Conservation (phyloP, 2,329 filamentous ascomycete genomes). For the Sphaceloma murrayae region DNA sequence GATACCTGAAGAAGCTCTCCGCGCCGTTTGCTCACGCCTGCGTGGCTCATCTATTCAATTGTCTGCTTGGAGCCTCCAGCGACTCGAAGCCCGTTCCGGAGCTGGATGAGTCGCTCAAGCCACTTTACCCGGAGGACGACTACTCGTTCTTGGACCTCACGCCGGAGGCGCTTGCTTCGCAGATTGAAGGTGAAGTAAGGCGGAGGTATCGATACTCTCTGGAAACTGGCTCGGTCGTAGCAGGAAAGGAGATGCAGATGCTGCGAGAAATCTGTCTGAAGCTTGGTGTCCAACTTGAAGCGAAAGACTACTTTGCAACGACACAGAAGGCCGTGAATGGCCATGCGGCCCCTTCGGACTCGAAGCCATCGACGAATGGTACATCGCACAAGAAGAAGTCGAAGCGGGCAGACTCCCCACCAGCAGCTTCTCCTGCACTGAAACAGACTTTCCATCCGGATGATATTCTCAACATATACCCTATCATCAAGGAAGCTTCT, state of each 20-base stretch:
- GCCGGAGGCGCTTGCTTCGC: conserved; percentile 58
- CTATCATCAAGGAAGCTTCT: conserved; percentile 85
- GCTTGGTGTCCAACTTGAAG: conserved; percentile 77
- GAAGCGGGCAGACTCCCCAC: conserved; percentile 42
- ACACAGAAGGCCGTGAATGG: background rate
- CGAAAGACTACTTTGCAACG: conserved; percentile 62
- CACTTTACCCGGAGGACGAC: conserved; percentile 72
- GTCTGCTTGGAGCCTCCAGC: conserved; percentile 66
- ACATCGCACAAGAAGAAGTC: conserved; percentile 51
- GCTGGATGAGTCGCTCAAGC: conserved; percentile 62
- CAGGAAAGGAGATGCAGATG: conserved; percentile 67
- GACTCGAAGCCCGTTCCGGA: conserved; percentile 72
- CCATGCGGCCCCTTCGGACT: background rate
- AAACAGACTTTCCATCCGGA: conserved; percentile 65
- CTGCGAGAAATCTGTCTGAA: conserved; percentile 83
- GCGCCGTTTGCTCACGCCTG: conserved; percentile 70
- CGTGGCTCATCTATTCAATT: conserved; percentile 84
- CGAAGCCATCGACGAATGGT: conserved; percentile 27
- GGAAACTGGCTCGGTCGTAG: conserved; percentile 55
- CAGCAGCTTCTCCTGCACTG: conserved; percentile 37
- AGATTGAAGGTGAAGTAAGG: conserved; percentile 61
- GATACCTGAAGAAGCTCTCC: conserved; percentile 69
- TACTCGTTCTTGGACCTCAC: conserved; percentile 72
- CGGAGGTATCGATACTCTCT: conserved; percentile 71
- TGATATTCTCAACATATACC: conserved; percentile 87